These are phyloP conservation scores for Nissolia schottii DNA, from an alignment of 306 rosid genomes.

Conservation along the genomic window DNA sequence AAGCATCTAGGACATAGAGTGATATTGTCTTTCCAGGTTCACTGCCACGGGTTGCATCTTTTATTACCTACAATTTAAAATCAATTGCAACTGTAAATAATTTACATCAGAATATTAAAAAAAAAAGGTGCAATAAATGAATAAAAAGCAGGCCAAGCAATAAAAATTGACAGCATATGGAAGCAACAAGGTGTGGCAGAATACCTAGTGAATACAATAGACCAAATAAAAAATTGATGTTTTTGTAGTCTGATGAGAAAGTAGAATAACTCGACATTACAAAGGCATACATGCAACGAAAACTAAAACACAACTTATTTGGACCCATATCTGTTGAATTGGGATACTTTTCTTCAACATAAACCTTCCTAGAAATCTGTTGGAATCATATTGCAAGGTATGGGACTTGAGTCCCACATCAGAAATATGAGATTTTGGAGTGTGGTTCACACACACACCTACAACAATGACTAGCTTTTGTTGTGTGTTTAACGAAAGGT, in stretches of 20 bases:
- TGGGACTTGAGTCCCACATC: too few relatives aligned
- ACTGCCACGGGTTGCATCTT: constrained; percentile 89
- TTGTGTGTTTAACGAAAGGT: too few relatives aligned
- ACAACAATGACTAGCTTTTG: too few relatives aligned
- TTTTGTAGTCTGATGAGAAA: background rate
- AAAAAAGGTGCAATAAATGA: background rate
- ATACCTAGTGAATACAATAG: background rate
- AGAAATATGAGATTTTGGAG: too few relatives aligned
- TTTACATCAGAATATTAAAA: background rate
- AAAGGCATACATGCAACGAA: too few relatives aligned
- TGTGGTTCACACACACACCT: too few relatives aligned
- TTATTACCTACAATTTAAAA: constrained; percentile 60
- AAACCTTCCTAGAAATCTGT: too few relatives aligned
- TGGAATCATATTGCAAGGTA: too few relatives aligned
- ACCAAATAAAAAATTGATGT: background rate
- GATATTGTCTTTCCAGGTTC: constrained; percentile 92
- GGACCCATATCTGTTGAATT: too few relatives aligned
- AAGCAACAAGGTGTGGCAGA: background rate
- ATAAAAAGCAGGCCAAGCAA: background rate
- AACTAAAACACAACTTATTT: too few relatives aligned
- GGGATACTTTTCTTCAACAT: too few relatives aligned
- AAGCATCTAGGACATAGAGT: constrained; percentile 79
- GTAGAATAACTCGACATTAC: too few relatives aligned
- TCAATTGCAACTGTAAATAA: constrained; percentile 19
- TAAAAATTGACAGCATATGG: background rate